Base-by-base conservation (phyloP, 1,139 yeast genomes). In the Pichia terricola region DNA sequence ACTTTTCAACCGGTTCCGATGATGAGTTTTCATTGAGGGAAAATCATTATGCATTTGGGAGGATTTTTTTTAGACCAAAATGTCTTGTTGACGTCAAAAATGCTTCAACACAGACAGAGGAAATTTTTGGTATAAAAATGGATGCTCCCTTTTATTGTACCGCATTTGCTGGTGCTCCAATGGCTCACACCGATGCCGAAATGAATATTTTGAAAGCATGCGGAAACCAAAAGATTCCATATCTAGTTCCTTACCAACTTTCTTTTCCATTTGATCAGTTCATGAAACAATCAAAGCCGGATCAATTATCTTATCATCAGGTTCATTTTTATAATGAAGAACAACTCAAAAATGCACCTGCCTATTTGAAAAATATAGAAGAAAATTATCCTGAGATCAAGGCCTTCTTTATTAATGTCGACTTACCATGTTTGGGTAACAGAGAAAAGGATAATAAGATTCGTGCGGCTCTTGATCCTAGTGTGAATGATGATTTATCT, bases 151-250 rank as follows among this genome's bases (percentile, higher is more conserved):
- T 80, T 50, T 82, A 81, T 47, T 68, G 79, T 42, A 76, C 84
- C 10, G 85, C 87, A 1, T 73, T 81, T 34, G 86, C 85, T 0
- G 74, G 79, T 53, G 82, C 83, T 38, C 70, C 67, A 46, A 67
- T 78, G 62, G 86, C 85, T 1, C 77, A 75, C 52, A 73, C 73
- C 0, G 81, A 78, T 37, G 87, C 84, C 1, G 87, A 81, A 56
- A 64, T 65, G 40, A 73, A 69, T 7, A 59, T 75, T 45, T 64
- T 77, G 1, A 58, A 70, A 43, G 67, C 69, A 2, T 71, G 75
- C 22, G 73, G 67, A 25, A 65, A 63, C 40, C 71, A 71, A 39
- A 63, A 64, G 9, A 60, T 73, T 31, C 67, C 72, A 37, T 78
- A 75, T 53, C 67, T 75, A 72, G 68, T 75, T 42, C 77, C 79